Percentiles rank a stretch among this genome's conserved stretches.
These are phyloP conservation scores for Nannizziopsis barbatae DNA, from an alignment of 2,329 filamentous ascomycete genomes.

Conservation along the genomic window DNA sequence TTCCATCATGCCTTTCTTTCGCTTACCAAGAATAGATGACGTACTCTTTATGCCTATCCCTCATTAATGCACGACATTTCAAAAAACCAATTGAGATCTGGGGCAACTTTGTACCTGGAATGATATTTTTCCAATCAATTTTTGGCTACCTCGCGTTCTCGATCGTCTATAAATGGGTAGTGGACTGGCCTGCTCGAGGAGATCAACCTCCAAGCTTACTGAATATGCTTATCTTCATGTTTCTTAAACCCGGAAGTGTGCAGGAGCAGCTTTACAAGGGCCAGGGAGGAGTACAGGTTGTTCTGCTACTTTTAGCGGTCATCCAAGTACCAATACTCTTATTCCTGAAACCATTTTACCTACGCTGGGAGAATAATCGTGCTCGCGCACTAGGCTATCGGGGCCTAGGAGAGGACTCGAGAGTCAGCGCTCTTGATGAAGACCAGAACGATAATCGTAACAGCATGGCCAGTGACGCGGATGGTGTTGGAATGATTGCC, in stretches of 20 bases:
- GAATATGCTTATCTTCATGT: constrained; percentile 99
- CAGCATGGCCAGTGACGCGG: constrained; percentile 63
- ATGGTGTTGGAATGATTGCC: constrained; percentile 78
- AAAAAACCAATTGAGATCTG: constrained; percentile 90
- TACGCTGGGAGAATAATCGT: constrained; percentile 85
- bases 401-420: constrained; percentile 77
- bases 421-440: constrained; percentile 79
- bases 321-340: constrained; percentile 80
- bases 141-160: constrained; percentile 92
- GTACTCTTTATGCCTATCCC: constrained; percentile 86
- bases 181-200: constrained; percentile 66
- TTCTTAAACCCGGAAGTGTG: constrained; percentile 69
- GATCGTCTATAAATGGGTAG: constrained; percentile 93
- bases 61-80: constrained; percentile 89
- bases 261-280: constrained; percentile 62
- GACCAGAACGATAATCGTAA: constrained; percentile 59
- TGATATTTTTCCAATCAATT: constrained; percentile 99
- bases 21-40: constrained; percentile 56
- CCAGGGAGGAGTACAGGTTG: constrained; percentile 63
- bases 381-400: constrained; percentile 82
- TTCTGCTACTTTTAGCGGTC: constrained; percentile 71
- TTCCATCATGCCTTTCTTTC: neutral
- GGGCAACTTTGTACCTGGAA: constrained; percentile 93
- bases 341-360: constrained; percentile 90
- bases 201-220: constrained; percentile 70